Evolutionary conservation across 1,284 basidiomycete genomes (phyloP).

Genomic region (Phellopilus nigrolimitatus): DNA sequence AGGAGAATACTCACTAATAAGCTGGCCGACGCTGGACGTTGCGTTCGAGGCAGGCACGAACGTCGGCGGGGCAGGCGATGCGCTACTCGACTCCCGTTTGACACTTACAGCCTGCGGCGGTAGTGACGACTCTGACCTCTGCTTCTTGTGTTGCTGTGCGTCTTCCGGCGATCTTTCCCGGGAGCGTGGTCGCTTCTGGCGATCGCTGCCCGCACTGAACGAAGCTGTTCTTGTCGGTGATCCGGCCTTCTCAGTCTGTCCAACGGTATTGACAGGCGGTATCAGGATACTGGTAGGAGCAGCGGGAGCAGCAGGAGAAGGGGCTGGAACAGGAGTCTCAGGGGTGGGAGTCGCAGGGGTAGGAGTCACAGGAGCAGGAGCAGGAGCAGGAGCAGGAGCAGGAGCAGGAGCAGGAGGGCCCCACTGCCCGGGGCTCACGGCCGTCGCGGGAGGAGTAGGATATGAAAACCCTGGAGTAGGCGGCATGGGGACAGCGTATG

Average conservation of each 20-base stretch:
- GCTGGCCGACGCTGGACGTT: conserved; percentile 1
- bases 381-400: neutral
- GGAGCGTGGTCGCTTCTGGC: conserved; percentile 13
- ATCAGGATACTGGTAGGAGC: no score
- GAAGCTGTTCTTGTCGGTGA: conserved; percentile 9
- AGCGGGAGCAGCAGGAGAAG: no score
- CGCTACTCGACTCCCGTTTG: conserved; percentile 7
- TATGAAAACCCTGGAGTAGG: conserved; percentile 4
- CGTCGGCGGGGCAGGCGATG: neutral
- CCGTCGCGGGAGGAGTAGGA: neutral
- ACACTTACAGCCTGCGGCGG: neutral
- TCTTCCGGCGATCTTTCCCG: conserved; percentile 12
- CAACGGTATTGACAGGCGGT: neutral
- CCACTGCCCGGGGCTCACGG: neutral
- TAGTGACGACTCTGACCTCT: conserved; percentile 14
- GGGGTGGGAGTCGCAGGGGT: neutral
- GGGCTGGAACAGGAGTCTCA: neutral
- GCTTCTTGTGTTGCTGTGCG: conserved; percentile 15
- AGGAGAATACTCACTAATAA: conserved; percentile 12
- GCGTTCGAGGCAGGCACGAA: neutral
- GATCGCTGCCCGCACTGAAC: conserved; percentile 11
- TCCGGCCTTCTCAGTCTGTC: neutral
- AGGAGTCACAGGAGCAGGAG: neutral
- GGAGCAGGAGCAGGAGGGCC: neutral
- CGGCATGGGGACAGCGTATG: conserved; percentile 8